Conservation (phyloP, 2,329 filamentous ascomycete genomes). For the Botryosphaeria dothidea region DNA sequence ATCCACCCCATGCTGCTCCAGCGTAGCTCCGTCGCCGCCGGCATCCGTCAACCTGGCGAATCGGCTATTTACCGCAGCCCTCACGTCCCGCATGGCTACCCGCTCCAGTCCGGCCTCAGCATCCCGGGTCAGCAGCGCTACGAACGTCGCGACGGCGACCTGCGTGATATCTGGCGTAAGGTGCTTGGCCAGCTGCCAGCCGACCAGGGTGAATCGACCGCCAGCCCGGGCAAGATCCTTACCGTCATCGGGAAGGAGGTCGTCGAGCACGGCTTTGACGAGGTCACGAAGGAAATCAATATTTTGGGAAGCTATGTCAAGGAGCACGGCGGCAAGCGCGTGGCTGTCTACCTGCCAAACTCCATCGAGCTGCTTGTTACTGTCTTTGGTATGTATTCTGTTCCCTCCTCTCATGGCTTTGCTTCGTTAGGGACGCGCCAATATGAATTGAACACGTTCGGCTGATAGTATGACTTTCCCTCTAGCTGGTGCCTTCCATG, state of each 20-base stretch:
- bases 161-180: constrained; percentile 86
- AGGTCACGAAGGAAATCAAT: constrained; percentile 83
- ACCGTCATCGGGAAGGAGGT: constrained; percentile 79
- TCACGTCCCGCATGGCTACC: constrained; percentile 75
- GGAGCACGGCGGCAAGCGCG: constrained; percentile 67
- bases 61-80: constrained; percentile 84
- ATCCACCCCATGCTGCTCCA: constrained; percentile 88
- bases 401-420: neutral
- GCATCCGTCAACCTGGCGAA: constrained; percentile 80
- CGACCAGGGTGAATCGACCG: constrained; percentile 61
- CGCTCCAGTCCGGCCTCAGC: constrained; percentile 17
- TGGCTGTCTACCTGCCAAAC: constrained; percentile 91
- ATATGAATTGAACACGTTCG: neutral
- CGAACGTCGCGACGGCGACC: constrained; percentile 84
- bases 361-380: constrained; percentile 82
- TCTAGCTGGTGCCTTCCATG: constrained; percentile 82
- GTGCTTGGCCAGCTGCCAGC: constrained; percentile 65
- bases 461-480: constrained; percentile 1
- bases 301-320: constrained; percentile 77
- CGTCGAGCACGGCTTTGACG: constrained; percentile 68
- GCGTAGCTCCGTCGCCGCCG: constrained; percentile 75
- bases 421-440: neutral
- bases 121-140: constrained; percentile 51
- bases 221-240: constrained; percentile 69
- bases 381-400: constrained; percentile 62